Conservation (phyloP, 164 flowering plant species). For the Akebia trifoliata region DNA sequence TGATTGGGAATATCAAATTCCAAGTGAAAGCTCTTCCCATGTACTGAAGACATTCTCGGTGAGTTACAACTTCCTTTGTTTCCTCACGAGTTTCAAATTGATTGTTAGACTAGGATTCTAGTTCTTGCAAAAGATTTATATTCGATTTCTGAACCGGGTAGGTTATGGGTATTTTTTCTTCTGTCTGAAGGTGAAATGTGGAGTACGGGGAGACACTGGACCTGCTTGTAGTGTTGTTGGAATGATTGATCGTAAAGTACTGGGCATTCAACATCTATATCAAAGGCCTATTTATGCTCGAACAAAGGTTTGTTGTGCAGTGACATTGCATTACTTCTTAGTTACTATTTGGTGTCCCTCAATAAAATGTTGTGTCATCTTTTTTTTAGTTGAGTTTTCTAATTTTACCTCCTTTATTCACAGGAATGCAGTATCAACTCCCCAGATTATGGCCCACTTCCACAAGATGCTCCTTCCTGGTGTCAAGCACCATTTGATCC, state of each 20-base stretch:
- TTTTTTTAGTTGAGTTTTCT: too few relatives aligned
- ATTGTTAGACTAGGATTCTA: background rate
- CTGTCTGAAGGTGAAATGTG: slow-evolving; percentile 64
- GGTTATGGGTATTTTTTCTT: background rate
- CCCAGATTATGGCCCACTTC: slow-evolving; percentile 68
- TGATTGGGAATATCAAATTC: slow-evolving; percentile 62
- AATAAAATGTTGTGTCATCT: too few relatives aligned
- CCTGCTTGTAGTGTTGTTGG: slow-evolving; percentile 87
- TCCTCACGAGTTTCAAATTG: background rate
- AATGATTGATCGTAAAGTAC: slow-evolving; percentile 61
- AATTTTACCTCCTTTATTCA: too few relatives aligned
- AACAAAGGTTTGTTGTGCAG: slow-evolving; percentile 34
- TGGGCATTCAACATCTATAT: slow-evolving; percentile 67
- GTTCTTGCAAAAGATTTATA: background rate
- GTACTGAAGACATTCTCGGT: slow-evolving; percentile 27
- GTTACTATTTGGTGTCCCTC: too few relatives aligned
- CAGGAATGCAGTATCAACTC: slow-evolving; percentile 72
- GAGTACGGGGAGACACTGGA: slow-evolving; percentile 67
- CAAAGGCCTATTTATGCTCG: slow-evolving; percentile 54
- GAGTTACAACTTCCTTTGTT: slow-evolving; percentile 12
- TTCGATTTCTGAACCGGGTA: background rate
- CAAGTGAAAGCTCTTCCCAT: slow-evolving; percentile 22
- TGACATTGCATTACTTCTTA: background rate
- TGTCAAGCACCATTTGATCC: slow-evolving; percentile 93
- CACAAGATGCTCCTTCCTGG: slow-evolving; percentile 79